Evolutionary conservation across 331 rosid species (phyloP).

Genomic region (Cydonia oblonga): DNA sequence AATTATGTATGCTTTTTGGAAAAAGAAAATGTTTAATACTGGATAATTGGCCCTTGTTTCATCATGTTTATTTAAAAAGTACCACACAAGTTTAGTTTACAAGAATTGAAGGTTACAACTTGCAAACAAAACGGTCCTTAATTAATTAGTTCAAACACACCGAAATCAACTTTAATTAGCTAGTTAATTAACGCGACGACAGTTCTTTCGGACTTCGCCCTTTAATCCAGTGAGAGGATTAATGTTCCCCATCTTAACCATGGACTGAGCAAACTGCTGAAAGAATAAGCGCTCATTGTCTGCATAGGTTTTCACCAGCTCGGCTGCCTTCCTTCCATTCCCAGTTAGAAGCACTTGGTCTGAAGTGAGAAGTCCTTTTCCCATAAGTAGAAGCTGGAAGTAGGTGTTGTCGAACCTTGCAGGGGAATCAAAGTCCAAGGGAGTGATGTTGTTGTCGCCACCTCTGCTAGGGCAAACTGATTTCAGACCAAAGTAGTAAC

Average conservation of each 20-base stretch:
- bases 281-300: slow-evolving; percentile 53
- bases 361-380: slow-evolving; percentile 67
- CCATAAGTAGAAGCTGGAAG: slow-evolving; percentile 52
- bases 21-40: neutral
- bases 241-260: slow-evolving; percentile 68
- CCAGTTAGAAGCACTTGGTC: slow-evolving; percentile 70
- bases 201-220: slow-evolving; percentile 71
- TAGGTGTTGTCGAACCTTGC: slow-evolving; percentile 59
- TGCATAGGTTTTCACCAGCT: slow-evolving; percentile 48
- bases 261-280: slow-evolving; percentile 62
- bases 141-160: neutral
- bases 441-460: slow-evolving; percentile 58
- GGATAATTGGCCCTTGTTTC: neutral
- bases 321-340: slow-evolving; percentile 19
- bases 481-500: slow-evolving; percentile 56
- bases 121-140: neutral
- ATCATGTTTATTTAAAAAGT: neutral
- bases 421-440: slow-evolving; percentile 76
- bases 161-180: neutral
- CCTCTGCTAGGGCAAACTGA: slow-evolving; percentile 60
- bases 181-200: slow-evolving; percentile 38
- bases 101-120: neutral
- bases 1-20: neutral
- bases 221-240: slow-evolving; percentile 55
- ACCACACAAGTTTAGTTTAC: neutral